These are phyloP conservation scores for Ilyonectria sp. DNA, from an alignment of 2,329 filamentous ascomycete species.

Conservation along the genomic window DNA sequence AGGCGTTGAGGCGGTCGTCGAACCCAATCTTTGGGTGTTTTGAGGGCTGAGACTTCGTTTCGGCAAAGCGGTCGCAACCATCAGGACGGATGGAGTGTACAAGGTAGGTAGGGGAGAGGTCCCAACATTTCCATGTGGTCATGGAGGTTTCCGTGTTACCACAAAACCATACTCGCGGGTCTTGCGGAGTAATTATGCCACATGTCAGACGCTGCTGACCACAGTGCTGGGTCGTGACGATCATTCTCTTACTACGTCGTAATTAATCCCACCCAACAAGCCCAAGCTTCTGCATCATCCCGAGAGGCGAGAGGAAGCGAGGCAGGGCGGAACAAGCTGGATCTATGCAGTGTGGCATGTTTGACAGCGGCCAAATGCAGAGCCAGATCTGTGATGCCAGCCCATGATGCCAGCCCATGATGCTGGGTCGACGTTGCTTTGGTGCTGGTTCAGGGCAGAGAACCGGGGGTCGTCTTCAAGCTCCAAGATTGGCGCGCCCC, in stretches of 20 bases:
- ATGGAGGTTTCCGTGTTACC: background rate
- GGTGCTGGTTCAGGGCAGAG: background rate
- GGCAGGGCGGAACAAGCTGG: background rate
- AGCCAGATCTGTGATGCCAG: slow-evolving; percentile 9
- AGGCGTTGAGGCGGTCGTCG: background rate
- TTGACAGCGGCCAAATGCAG: slow-evolving; percentile 17
- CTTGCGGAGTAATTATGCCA: background rate
- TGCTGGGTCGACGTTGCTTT: slow-evolving; percentile 15
- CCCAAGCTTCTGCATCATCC: slow-evolving; percentile 1
- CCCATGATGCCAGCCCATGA: background rate
- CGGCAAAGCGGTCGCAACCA: background rate
- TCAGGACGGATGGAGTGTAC: background rate
- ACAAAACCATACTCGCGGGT: background rate
- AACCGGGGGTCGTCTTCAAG: background rate
- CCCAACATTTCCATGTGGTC: background rate
- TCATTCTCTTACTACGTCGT: background rate
- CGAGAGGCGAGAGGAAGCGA: background rate
- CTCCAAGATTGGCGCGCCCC: background rate
- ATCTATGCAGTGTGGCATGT: slow-evolving; percentile 9
- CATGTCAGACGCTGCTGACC: background rate
- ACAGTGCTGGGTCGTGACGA: background rate
- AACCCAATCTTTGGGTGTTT: background rate
- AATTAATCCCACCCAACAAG: background rate
- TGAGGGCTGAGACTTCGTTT: background rate
- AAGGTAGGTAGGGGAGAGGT: background rate